Evolutionary conservation across 2,329 filamentous ascomycete genomes (phyloP).

Genomic region (Paecilomyces variotii): DNA sequence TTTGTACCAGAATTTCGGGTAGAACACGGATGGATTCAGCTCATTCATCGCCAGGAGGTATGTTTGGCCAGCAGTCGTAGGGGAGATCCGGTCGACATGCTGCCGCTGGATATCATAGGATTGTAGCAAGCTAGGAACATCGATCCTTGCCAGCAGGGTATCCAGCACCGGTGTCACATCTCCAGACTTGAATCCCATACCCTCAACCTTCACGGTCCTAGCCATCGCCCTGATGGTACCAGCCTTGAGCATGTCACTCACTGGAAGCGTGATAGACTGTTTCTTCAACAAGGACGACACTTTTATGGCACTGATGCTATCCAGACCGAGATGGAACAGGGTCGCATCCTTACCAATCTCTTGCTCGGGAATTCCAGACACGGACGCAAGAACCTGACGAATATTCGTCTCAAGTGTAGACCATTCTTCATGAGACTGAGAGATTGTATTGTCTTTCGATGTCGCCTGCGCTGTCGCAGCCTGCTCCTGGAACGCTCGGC

Average conservation of each 20-base stretch:
- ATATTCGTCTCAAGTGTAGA: constrained; percentile 32
- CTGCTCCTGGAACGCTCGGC: constrained; percentile 26
- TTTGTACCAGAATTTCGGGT: constrained; percentile 53
- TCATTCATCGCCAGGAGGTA: constrained; percentile 70
- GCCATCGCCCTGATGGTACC: constrained; percentile 60
- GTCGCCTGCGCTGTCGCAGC: background rate
- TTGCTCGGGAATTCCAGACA: constrained; percentile 53
- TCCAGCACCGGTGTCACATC: constrained; percentile 15
- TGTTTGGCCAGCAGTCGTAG: constrained; percentile 66
- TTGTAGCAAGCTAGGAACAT: constrained; percentile 31
- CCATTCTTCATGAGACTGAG: constrained; percentile 12
- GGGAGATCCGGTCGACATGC: constrained; percentile 50
- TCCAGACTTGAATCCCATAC: constrained; percentile 5
- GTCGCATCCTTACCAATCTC: constrained; percentile 55
- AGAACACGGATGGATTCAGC: constrained; percentile 60
- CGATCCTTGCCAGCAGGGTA: constrained; percentile 29
- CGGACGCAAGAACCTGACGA: constrained; percentile 39
- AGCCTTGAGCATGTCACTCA: constrained; percentile 63
- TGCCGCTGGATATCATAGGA: constrained; percentile 20
- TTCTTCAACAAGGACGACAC: constrained; percentile 62
- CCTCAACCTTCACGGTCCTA: constrained; percentile 12
- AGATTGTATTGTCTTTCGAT: background rate
- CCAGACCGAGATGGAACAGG: constrained; percentile 77
- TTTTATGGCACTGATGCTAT: constrained; percentile 89
- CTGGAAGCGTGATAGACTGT: constrained; percentile 52